Conservation (phyloP, 805 yeast genomes). For the Yamadazyma ubonensis region DNA sequence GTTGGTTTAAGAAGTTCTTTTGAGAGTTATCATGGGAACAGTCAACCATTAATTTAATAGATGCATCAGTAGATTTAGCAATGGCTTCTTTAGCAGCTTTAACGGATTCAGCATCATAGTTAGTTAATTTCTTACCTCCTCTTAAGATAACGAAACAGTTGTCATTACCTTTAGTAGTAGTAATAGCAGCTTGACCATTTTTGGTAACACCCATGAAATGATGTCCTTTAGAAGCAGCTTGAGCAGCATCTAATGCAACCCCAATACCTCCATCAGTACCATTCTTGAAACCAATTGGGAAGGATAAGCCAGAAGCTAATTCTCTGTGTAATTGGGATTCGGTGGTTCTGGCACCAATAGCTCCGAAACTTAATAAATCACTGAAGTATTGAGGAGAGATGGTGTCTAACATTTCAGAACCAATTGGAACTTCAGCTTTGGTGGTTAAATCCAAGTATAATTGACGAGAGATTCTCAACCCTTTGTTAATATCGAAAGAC, state of each 20-base stretch:
- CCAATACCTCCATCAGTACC: conserved; percentile 96
- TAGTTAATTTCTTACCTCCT: conserved; percentile 94
- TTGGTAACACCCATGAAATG: conserved; percentile 94
- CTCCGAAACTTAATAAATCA: conserved; percentile 93
- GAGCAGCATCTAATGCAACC: conserved; percentile 91
- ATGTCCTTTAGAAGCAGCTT: conserved; percentile 90
- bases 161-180: conserved; percentile 90
- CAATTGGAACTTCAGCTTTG: conserved; percentile 70
- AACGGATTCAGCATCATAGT: conserved; percentile 77
- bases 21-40: conserved; percentile 96
- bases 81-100: conserved; percentile 62
- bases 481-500: conserved; percentile 91
- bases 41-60: conserved; percentile 83
- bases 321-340: conserved; percentile 98
- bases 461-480: conserved; percentile 83
- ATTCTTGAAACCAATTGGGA: conserved; percentile 98
- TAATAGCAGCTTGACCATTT: conserved; percentile 95
- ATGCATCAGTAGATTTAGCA: conserved; percentile 51
- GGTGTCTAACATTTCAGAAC: conserved; percentile 96
- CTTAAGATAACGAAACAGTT: conserved; percentile 89
- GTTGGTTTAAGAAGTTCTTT: conserved; percentile 91
- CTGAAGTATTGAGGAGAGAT: conserved; percentile 94
- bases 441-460: conserved; percentile 82
- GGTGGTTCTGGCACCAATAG: conserved; percentile 98
- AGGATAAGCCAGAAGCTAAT: conserved; percentile 91